Evolutionary conservation across 2,329 filamentous ascomycete genomes (phyloP), one percentile per base, ranked within the genome.

Genomic region (Cladosporium sp.): DNA sequence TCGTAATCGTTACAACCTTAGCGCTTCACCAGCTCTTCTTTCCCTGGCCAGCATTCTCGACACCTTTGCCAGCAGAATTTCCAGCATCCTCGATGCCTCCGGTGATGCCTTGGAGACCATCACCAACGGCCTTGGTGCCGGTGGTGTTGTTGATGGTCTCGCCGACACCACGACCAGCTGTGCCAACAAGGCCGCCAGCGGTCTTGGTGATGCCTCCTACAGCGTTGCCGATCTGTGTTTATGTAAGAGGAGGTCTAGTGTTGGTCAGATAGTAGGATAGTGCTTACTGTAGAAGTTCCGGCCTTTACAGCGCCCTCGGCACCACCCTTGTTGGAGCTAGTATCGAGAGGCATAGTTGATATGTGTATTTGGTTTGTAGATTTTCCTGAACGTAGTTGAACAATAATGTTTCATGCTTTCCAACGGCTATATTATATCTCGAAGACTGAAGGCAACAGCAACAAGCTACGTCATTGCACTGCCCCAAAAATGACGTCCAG

Each of bases 191-290:
- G 37, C 79, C 78, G 13, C 80, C 80, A 2, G 80, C 72, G 3
- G 79, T 82, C 60, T 78, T 77, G 6, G 78, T 75, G 20, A 82
- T 69, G 32, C 80, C 80, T 19, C 79, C 79, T 45, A 78, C 75
- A 0, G 78, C 79, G 66, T 82, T 82, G 45, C 80, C 80, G 24
- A 64, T 47, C 62, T 61, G 12, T 9, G 28, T 8, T n/a, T 68
- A 68, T 15, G 72, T 44, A 74, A 68, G 39, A 78, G 62, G 1
- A 73, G 76, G 78, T 7, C 75, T 76, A 40, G 70, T 74, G 62
- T 78, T 76, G 47, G 78, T 20, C 7, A 10, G 12, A 32, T 9
- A 39, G 53, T 24, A 2, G n/a, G 9, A 7, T 34, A 28, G 34
- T 6, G 57, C 59, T 1, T 60, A 68, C 67, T 7, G 68, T 68